These are phyloP conservation scores for Zygoascus hellenicus DNA, from an alignment of 1,139 yeast genomes.

Conservation along the genomic window DNA sequence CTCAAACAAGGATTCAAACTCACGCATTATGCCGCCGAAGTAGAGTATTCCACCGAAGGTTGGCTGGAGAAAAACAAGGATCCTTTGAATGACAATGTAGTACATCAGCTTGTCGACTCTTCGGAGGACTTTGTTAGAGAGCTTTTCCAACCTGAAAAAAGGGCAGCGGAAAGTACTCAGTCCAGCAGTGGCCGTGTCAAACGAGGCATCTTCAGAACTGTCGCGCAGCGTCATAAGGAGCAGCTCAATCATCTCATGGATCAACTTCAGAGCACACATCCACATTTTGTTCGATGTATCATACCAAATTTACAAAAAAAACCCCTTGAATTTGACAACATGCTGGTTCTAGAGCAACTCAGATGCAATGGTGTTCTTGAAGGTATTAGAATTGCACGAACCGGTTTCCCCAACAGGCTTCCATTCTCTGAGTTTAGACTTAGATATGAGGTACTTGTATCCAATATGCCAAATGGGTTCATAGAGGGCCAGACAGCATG, in stretches of 20 bases:
- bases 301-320: constrained; percentile 77
- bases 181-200: constrained; percentile 26
- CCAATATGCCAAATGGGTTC: constrained; percentile 35
- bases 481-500: constrained; percentile 55
- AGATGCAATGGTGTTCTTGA: constrained; percentile 97
- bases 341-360: constrained; percentile 77
- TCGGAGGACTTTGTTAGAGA: constrained; percentile 45
- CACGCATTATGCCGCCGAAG: constrained; percentile 93
- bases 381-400: constrained; percentile 94
- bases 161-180: constrained; percentile 14
- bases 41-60: constrained; percentile 83
- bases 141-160: constrained; percentile 36
- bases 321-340: constrained; percentile 67
- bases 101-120: constrained; percentile 54
- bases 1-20: constrained; percentile 54
- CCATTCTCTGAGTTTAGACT: constrained; percentile 73
- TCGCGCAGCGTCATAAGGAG: constrained; percentile 69
- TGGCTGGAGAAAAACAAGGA: constrained; percentile 96
- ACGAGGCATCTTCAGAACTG: constrained; percentile 62
- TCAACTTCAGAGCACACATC: constrained; percentile 76
- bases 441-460: constrained; percentile 63
- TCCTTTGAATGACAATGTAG: constrained; percentile 76
- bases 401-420: constrained; percentile 93
- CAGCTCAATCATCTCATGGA: constrained; percentile 69
- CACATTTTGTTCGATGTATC: constrained; percentile 95